Percentiles rank a stretch among this genome's conserved stretches.
These are phyloP conservation scores for Termitomyces sp. DNA, from an alignment of 768 basidiomycete species.

Conservation along the genomic window DNA sequence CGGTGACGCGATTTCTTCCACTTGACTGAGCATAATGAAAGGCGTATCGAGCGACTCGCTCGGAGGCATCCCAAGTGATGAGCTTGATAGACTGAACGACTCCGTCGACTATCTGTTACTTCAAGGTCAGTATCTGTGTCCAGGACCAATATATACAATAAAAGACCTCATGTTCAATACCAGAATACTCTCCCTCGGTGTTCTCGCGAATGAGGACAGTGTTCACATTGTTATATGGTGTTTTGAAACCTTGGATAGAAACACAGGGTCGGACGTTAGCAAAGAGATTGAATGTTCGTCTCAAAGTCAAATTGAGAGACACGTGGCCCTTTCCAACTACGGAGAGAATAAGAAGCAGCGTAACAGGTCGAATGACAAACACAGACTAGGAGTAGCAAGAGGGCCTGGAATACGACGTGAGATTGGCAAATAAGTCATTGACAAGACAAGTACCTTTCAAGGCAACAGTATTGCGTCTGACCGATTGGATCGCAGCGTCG, in stretches of 20 bases:
- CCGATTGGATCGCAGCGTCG: slow-evolving; percentile 82
- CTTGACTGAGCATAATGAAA: slow-evolving; percentile 94
- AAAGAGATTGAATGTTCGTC: slow-evolving; percentile 96
- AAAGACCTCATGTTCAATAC: slow-evolving; percentile 95
- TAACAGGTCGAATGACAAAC: not conserved
- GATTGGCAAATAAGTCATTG: not conserved
- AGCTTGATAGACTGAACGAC: slow-evolving; percentile 99
- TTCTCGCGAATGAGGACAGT: slow-evolving; percentile 99
- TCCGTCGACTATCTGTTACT: slow-evolving; percentile 79
- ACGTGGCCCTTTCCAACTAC: slow-evolving; percentile 98
- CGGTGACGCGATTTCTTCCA: slow-evolving; percentile 90
- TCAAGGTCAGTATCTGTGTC: not conserved
- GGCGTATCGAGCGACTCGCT: slow-evolving; percentile 97
- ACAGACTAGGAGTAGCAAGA: slow-evolving; percentile 93
- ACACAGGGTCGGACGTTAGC: slow-evolving; percentile 97
- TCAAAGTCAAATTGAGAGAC: slow-evolving; percentile 93
- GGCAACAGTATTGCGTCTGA: slow-evolving; percentile 97
- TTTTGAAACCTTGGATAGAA: slow-evolving; percentile 96
- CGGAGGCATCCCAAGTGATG: slow-evolving; percentile 98
- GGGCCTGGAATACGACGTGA: slow-evolving; percentile 54
- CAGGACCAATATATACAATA: not conserved
- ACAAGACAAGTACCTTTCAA: slow-evolving; percentile 70
- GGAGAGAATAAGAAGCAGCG: slow-evolving; percentile 4
- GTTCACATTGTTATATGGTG: slow-evolving; percentile 97
- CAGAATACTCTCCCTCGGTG: slow-evolving; percentile 99